Base-by-base conservation (phyloP, 768 basidiomycete genomes). In the Leccinum barrowsii region DNA sequence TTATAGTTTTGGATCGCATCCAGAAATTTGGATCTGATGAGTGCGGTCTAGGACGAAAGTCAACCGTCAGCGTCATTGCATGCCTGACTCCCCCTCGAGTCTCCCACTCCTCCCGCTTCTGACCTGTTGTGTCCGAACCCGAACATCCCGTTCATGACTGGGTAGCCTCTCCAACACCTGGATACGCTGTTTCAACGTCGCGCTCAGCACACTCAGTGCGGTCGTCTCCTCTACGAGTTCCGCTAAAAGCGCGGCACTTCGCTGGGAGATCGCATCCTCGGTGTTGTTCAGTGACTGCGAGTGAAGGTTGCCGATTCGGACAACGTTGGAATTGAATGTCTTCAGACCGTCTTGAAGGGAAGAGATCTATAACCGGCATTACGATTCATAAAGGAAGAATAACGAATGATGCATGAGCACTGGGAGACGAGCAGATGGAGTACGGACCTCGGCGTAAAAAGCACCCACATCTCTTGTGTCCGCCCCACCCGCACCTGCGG, bases 1-100 rank as follows among this genome's bases (percentile, higher is more conserved):
- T 92, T 89, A 67, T 92, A 94, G 60, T 81, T 85, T 74, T 94
- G 93, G 60, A 94, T 85, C n/a, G 88, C 86, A 61, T 93, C 92
- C 46, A 92, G 80, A 65, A 94, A 94, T 64, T 91, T 89, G 28
- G 81, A 81, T 70, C 85, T 87, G 65, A 87, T 79, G 32, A 87
- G 71, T 0, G 81, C 82, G n/a, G 81, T 82, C 85, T 87, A 26
- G 8, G 40, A 50, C 11, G 24, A 7, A 37, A 37, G 11, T 11
- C 22, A 10, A 28, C 10, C 28, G 64, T 71, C 28, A 73, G 54
- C 35, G 35, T 37, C 4, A 37, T 17, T 37, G 42, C 70, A 46
- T 46, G 35, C 35, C 15, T 2, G 37, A 70, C 56, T 4, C 34
- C 62, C 57, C 19, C 3, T 3, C 13, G n/a, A 6, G 7, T 3